Evolutionary conservation across 2,329 filamentous ascomycete genomes (phyloP), one percentile per base, ranked within the genome.

Genomic region (Diaporthe amygdali): DNA sequence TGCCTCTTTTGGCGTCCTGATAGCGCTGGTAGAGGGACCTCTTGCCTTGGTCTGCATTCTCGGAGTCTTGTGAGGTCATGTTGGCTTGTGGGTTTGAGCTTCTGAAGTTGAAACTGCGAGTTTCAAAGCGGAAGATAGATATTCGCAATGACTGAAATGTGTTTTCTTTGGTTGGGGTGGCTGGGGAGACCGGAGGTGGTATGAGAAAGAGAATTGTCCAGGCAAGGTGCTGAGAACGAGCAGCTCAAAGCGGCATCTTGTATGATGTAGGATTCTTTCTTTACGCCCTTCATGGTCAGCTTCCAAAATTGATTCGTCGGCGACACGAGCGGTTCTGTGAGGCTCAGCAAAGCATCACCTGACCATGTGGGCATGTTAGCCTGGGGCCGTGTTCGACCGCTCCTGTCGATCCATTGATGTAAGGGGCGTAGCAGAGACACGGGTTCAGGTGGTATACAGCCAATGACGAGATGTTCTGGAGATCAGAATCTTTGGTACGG

Each of bases 11-110:
- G 66, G 73, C 73, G 49, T 76, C 74, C 22, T 71, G n/a, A 54
- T 72, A 77, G 22, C 75, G 75, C 22, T 68, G 71, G 54, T 77
- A 77, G 56, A 75, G 73, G 6, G 75, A 76, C 15, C 70, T 72
- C 44, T 72, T 70, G 34, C 27, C 12, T 20, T 63, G 39, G 25
- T 47, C 56, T 10, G 44, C 22, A 17, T 22, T 20, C 27, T 20
- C 14, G 7, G 59, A 12, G 59, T 47, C 41, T 47, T 25, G 59
- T 9, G 59, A 22, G 27, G 41, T 20, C 59, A 63, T 63, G 2
- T 37, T 47, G 59, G 27, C 41, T 63, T 5, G 3, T 22, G 4
- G 10, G 8, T 20, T 17, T 5, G 27, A 17, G 17, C 15, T 25
- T 47, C 20, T 1, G n/a, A 3, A 27, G 14, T 59, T 5, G 25